phyloP scores from a whole-genome alignment of 768 basidiomycete genomes.

The Collybia mongolica region DNA sequence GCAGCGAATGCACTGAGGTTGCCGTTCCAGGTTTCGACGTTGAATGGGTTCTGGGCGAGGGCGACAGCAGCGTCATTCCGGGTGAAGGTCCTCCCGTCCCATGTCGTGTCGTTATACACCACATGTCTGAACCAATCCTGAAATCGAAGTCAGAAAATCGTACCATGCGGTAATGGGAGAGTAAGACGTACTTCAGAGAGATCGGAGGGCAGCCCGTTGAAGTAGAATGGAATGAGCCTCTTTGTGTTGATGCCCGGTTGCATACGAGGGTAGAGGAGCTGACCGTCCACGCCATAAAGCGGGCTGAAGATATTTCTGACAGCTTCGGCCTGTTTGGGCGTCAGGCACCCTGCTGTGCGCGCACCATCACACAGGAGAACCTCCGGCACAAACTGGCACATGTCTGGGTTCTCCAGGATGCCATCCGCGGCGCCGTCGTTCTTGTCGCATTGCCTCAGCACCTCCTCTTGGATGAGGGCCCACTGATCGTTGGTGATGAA shows the following conservation, averaged over 20 bases:
- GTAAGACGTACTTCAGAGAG: background rate
- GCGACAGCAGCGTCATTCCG: conserved; percentile 1
- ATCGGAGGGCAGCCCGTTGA: conserved; percentile 2
- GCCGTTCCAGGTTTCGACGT: conserved; percentile 8
- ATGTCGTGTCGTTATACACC: conserved; percentile 7
- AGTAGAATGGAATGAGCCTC: background rate
- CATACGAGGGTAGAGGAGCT: conserved; percentile 7
- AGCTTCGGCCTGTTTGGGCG: conserved; percentile 3
- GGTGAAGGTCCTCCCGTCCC: conserved; percentile 5
- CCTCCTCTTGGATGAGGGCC: conserved; percentile 5
- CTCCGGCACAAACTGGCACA: conserved; percentile 10
- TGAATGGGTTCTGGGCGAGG: conserved; percentile 4
- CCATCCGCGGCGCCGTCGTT: conserved; percentile 12
- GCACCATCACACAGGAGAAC: conserved; percentile 3
- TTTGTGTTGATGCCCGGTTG: conserved; percentile 12
- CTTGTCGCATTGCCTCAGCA: conserved; percentile 11
- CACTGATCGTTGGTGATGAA: background rate
- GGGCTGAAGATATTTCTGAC: conserved; percentile 7
- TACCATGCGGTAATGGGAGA: background rate
- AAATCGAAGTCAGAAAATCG: background rate
- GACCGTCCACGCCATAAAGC: conserved; percentile 1
- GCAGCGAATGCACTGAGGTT: conserved; percentile 7
- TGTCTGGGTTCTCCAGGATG: conserved; percentile 12
- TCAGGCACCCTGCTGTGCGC: conserved; percentile 3
- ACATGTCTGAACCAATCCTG: conserved; percentile 11